Evolutionary conservation across 2,329 filamentous ascomycete species (phyloP).

Genomic region (Curvularia hawaiiensis): DNA sequence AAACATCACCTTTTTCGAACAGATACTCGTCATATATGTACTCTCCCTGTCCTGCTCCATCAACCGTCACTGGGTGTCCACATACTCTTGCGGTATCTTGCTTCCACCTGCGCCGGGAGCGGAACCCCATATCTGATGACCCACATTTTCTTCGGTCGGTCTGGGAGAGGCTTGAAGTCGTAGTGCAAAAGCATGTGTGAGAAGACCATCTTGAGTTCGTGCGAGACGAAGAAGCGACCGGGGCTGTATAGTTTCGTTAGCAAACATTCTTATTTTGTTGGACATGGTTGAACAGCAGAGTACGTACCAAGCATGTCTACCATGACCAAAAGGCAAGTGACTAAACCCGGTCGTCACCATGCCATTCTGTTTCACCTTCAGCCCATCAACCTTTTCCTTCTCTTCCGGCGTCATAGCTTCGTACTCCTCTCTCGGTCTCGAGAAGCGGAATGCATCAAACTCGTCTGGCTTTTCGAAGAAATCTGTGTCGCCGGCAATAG

Average conservation of each 20-base stretch:
- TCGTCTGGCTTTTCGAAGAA: conserved; percentile 20
- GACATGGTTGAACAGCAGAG: conserved; percentile 29
- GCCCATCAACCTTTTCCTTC: conserved; percentile 22
- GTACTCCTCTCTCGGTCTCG: conserved; percentile 27
- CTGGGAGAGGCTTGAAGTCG: conserved; percentile 37
- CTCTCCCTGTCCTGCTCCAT: background rate
- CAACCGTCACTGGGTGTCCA: conserved; percentile 13
- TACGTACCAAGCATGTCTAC: conserved; percentile 53
- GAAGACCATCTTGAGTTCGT: conserved; percentile 48
- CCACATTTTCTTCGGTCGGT: conserved; percentile 31
- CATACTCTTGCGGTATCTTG: conserved; percentile 14
- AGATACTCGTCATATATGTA: background rate
- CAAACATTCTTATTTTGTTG: background rate
- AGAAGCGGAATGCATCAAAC: conserved; percentile 36
- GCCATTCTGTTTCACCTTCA: conserved; percentile 50
- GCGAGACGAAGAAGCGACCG: conserved; percentile 46
- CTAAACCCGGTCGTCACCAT: conserved; percentile 60
- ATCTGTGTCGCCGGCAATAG: conserved; percentile 24
- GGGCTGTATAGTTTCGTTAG: conserved; percentile 31
- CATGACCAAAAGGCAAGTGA: conserved; percentile 63
- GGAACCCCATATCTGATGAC: conserved; percentile 19
- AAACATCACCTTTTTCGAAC: background rate
- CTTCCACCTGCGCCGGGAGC: conserved; percentile 13
- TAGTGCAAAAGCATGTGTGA: conserved; percentile 47
- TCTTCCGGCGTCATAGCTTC: conserved; percentile 25